Evolutionary conservation across 345 rosid genomes (phyloP), one percentile per base, ranked within the genome.

Genomic region (Alliaria petiolata): DNA sequence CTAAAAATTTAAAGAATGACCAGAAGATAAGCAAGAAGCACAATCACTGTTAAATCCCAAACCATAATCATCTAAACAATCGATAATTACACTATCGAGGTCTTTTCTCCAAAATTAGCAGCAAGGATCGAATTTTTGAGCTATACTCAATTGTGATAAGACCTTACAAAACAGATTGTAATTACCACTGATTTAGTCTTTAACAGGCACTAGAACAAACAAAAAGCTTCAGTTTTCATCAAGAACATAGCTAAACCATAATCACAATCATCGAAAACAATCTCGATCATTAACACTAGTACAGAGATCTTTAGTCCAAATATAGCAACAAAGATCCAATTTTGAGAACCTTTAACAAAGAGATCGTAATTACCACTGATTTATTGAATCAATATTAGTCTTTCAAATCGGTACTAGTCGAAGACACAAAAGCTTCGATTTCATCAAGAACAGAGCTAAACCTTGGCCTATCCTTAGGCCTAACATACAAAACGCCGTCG

Each of bases 401-500:
- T 65, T 22, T 58, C 25, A 76, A n/a, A 47, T 30, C 62, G 0
- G 6, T 43, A n/a, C n/a, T n/a, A 53, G 39, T 6, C 25, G 83
- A 72, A 39, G 79, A 77, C 75, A 82, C 73, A 50, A 90, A 80
- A 1, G 59, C 62, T 28, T 52, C 72, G 34, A 90, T 28, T 8
- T 78, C 85, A 67, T 76, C 83, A 50, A 85, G 25, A 76, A 79
- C 43, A 54, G 62, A 71, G 39, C 46, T 14, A 17, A 55, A 72
- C 7, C 34, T 34, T 17, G 81, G 81, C 69, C 88, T 80, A 20
- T 84, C 79, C 52, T 60, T 74, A 13, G 17, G 52, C 62, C 16
- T 70, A 63, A 86, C 90, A 49, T 84, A 87, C 70, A 42, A 64
- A 33, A 60, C 47, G 20, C 76, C 55, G 2, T 82, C 79, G 15